Evolutionary conservation across 1,284 basidiomycete genomes (phyloP).

Genomic region (Puccinia coronata): DNA sequence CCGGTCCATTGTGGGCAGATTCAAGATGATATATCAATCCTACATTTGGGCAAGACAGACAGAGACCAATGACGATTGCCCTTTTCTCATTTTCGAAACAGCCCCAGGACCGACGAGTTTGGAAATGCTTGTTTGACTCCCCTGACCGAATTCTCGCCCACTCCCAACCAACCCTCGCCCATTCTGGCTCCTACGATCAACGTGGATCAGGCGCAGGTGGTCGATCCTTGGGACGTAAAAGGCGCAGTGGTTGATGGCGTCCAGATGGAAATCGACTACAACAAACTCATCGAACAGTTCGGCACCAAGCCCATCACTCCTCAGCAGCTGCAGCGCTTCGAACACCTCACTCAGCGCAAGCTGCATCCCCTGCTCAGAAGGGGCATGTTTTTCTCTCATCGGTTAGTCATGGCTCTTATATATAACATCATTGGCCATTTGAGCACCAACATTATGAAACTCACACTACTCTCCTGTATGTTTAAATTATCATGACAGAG

Average conservation of each 20-base stretch:
- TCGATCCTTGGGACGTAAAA: conserved; percentile 98
- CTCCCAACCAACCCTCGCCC: conserved; percentile 23
- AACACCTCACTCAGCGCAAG: conserved; percentile 81
- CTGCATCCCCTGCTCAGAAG: conserved; percentile 89
- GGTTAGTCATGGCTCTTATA: conserved; percentile 66
- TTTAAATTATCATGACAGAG: conserved; percentile 63
- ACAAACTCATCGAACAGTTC: conserved; percentile 91
- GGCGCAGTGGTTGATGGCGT: conserved; percentile 90
- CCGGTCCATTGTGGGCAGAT: conserved; percentile 54
- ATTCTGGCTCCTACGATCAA: background rate
- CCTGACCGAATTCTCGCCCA: conserved; percentile 24
- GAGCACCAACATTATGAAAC: background rate
- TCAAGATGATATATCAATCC: background rate
- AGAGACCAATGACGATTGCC: too few species aligned
- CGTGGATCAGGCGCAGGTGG: conserved; percentile 66
- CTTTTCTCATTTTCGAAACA: background rate
- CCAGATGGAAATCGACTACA: conserved; percentile 80
- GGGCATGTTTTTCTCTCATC: conserved; percentile 97
- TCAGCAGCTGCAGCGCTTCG: conserved; percentile 82
- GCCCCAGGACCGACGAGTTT: conserved; percentile 43
- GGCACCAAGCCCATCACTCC: conserved; percentile 81
- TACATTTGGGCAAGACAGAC: background rate
- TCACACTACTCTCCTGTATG: background rate
- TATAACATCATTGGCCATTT: background rate
- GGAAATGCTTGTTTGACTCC: conserved; percentile 36